Percentiles rank a stretch among this genome's conserved stretches.
phyloP scores from a whole-genome alignment of 2,329 filamentous ascomycete species.

The Penicillium palitans region DNA sequence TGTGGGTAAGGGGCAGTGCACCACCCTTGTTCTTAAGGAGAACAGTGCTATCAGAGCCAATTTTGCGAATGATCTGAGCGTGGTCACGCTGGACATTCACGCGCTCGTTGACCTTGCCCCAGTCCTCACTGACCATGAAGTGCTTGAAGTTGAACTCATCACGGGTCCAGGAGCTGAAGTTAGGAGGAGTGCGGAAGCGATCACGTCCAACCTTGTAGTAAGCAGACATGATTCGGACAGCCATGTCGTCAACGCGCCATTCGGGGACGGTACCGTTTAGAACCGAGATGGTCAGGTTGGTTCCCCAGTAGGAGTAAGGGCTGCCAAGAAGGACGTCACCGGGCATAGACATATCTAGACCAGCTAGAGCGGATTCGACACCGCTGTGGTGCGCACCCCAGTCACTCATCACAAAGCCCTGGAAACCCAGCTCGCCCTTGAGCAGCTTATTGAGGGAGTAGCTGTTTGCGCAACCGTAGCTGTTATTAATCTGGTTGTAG shows the following conservation, averaged over 20 bases:
- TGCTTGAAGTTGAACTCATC: conserved; percentile 74
- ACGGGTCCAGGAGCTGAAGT: conserved; percentile 84
- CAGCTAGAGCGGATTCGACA: conserved; percentile 63
- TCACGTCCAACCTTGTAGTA: conserved; percentile 65
- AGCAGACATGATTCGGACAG: conserved; percentile 71
- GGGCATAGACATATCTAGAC: conserved; percentile 81
- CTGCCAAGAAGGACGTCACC: conserved; percentile 77
- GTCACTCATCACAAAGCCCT: conserved; percentile 68
- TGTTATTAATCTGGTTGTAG: conserved; percentile 71
- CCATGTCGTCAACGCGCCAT: conserved; percentile 90
- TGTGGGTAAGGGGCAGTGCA: conserved; percentile 68
- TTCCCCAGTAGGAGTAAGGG: conserved; percentile 74
- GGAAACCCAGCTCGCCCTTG: conserved; percentile 75
- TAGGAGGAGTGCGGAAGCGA: conserved; percentile 58
- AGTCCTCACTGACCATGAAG: conserved; percentile 58
- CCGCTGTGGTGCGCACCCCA: conserved; percentile 78
- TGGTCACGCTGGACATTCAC: conserved; percentile 82
- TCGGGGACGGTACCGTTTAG: conserved; percentile 86
- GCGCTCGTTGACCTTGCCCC: conserved; percentile 71
- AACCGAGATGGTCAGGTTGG: conserved; percentile 83
- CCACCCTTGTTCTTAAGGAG: conserved; percentile 80
- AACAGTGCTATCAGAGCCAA: conserved; percentile 78
- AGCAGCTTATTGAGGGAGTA: conserved; percentile 61
- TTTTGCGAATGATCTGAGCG: conserved; percentile 68
- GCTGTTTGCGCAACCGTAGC: conserved; percentile 67